A percentile compares a stretch with the other conserved stretches of the same genome.
Conservation (phyloP, 345 rosid genomes). For the Turnera subulata region DNA sequence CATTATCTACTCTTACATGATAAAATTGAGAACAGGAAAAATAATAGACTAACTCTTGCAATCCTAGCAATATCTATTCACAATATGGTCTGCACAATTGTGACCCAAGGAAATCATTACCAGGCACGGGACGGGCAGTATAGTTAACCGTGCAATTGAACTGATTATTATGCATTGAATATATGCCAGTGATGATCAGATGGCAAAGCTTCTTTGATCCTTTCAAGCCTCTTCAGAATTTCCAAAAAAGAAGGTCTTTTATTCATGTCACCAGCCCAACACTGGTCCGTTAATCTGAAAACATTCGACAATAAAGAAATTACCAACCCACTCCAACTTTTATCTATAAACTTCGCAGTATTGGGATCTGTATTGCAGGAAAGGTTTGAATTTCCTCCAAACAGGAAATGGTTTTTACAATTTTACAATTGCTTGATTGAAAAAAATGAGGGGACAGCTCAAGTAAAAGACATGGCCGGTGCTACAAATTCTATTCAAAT, state of each 20-base stretch:
- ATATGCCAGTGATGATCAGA: constrained; percentile 78
- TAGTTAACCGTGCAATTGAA: constrained; percentile 1
- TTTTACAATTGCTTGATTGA: neutral
- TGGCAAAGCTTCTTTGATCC: constrained; percentile 66
- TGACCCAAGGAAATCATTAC: neutral
- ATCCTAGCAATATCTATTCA: constrained; percentile 22
- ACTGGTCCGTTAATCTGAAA: constrained; percentile 63
- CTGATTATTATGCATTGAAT: constrained; percentile 50
- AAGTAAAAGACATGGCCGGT: neutral
- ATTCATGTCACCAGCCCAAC: constrained; percentile 91
- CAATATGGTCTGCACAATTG: constrained; percentile 17
- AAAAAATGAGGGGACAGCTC: neutral
- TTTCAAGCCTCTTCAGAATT: constrained; percentile 85
- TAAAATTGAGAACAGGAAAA: constrained; percentile 5
- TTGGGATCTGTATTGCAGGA: too few relatives aligned
- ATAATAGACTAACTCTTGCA: constrained; percentile 13
- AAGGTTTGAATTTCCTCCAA: too few relatives aligned
- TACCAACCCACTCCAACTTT: neutral
- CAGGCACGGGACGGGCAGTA: neutral
- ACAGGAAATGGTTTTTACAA: too few relatives aligned
- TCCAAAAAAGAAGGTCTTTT: constrained; percentile 88
- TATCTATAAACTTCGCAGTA: too few relatives aligned
- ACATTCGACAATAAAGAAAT: constrained; percentile 15
- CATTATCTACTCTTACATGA: neutral
- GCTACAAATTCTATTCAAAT: neutral